phyloP scores from a whole-genome alignment of 2,329 filamentous ascomycete genomes.

The Trichothecium sympodiale region DNA sequence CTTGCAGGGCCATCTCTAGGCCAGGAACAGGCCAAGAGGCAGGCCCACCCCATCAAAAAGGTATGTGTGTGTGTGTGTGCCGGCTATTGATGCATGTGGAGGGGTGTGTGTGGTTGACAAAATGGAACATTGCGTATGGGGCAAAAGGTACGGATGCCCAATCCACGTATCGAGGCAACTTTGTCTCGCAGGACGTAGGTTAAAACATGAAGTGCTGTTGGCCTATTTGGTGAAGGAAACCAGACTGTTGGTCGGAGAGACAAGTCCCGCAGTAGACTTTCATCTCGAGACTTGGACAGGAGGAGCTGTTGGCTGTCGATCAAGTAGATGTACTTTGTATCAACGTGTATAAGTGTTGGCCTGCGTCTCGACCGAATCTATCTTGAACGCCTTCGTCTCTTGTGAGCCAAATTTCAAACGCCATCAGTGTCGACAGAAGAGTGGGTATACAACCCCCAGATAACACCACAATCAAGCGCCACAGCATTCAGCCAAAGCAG shows the following conservation, averaged over 20 bases:
- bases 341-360: too few relatives aligned
- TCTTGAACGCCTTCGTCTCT: too few relatives aligned
- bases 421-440: too few relatives aligned
- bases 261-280: constrained; percentile 5
- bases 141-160: constrained; percentile 27
- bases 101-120: constrained; percentile 16
- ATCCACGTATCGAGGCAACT: constrained; percentile 24
- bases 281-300: constrained; percentile 4
- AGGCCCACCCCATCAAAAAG: constrained; percentile 1
- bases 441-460: too few relatives aligned
- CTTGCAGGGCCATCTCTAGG: not conserved
- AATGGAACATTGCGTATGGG: constrained; percentile 18
- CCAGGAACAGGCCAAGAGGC: constrained; percentile 2
- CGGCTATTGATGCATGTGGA: not conserved
- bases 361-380: too few relatives aligned
- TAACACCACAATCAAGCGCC: too few relatives aligned
- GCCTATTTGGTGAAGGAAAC: constrained; percentile 10
- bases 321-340: too few relatives aligned
- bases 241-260: constrained; percentile 15
- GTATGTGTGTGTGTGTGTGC: constrained; percentile 3
- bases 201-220: constrained; percentile 6
- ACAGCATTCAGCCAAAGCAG: too few relatives aligned
- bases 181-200: constrained; percentile 20
- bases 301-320: not conserved
- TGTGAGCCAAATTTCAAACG: too few relatives aligned